Evolutionary conservation across 129 eudicot genomes (phyloP), one percentile per base, ranked within the genome.

Genomic region (Saposhnikovia divaricata): DNA sequence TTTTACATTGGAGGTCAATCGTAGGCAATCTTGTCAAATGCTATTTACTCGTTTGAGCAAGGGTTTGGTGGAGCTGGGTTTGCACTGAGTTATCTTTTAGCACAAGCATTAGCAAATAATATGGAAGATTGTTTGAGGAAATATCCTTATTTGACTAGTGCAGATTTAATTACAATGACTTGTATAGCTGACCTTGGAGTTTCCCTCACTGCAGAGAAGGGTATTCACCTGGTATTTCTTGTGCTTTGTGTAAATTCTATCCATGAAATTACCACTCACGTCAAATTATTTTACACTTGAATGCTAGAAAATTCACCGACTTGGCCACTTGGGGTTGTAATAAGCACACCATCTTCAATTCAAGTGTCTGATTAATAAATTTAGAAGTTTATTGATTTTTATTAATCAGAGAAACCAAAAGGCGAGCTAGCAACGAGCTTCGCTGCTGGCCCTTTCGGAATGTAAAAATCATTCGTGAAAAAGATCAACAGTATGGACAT

Each of bases 51-150:
- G 21, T 86, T 80, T 46, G 80, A 81, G 0, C 78, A 72, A 79
- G 89, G 79, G 0, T 89, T 81, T 75, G 92, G 92, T 38, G 92
- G 92, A 16, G 92, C 51, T 71, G 92, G 92, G 39, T 69, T 89
- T 10, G n/a, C n/a, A n/a, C n/a, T n/a, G 80, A 89, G 89, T 45
- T 86, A 78, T 27, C 85, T 86, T 23, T n/a, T 89, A 81, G 89
- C 86, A 0, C 68, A 70, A 50, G 86, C 85, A 4, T 9, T 88
- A 51, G 85, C 72, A 2, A 42, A 74, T 1, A 74, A 77, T 38
- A 68, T 88, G 48, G 89, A 84, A 6, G 61, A 45, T 23, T n/a
- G n/a, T n/a, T n/a, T 89, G 9, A 61, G 66, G 46, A 89, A 87
- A 74, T 86, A 89, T 78, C 82, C 85, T 2, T 44, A 76, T 12